phyloP scores from a whole-genome alignment of 306 rosid genomes.

The apple (Malus domestica) region ASM211411v1 NC_041796.1:10153501-10154000 shows the following conservation, averaged over 20 bases:
- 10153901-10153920: constrained; percentile 59
- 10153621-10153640: constrained; percentile 72
- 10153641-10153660: constrained; percentile 55
- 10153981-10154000: constrained; percentile 71
- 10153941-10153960: constrained; percentile 50
- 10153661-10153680: constrained; percentile 41
- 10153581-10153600: too few species aligned
- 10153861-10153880: constrained; percentile 54
- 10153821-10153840: constrained; percentile 86
- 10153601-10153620: constrained; percentile 51
- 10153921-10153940: constrained; percentile 90
- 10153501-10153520: background rate
- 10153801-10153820: constrained; percentile 70
- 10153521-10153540: too few species aligned
- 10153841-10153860: constrained; percentile 51
- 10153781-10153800: constrained; percentile 61
- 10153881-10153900: constrained; percentile 60
- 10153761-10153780: constrained; percentile 70
- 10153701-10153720: constrained; percentile 71
- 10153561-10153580: too few species aligned
- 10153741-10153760: constrained; percentile 65
- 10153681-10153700: constrained; percentile 83
- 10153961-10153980: constrained; percentile 69
- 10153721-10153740: constrained; percentile 60
- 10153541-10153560: background rate